Evolutionary conservation across 2,329 filamentous ascomycete species (phyloP).

Genomic region (Ophiostoma novo-ulmi): DNA sequence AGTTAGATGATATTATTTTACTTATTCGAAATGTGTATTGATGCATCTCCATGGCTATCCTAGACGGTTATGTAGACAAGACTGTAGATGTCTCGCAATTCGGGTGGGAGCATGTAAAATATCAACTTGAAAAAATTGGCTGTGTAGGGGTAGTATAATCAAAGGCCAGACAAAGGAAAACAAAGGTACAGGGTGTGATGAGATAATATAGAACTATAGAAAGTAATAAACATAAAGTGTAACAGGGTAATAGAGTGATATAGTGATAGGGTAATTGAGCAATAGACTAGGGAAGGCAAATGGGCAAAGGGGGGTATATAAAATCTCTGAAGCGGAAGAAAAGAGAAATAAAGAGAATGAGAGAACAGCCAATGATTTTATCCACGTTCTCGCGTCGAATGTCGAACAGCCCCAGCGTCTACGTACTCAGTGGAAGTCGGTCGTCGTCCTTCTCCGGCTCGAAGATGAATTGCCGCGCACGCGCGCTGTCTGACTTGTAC

Average conservation of each 20-base stretch:
- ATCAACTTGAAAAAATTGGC: neutral
- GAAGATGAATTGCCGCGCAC: constrained; percentile 33
- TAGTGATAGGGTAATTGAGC: neutral
- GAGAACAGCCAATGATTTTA: neutral
- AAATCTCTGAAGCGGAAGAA: constrained; percentile 9
- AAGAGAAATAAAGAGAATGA: constrained; percentile 7
- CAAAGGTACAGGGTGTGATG: neutral
- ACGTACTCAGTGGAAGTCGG: constrained; percentile 31
- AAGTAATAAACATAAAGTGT: neutral
- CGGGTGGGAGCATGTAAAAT: neutral
- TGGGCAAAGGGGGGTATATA: constrained; percentile 24
- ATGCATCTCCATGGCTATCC: constrained; percentile 16
- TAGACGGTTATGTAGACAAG: constrained; percentile 14
- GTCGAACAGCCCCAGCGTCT: neutral
- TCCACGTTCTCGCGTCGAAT: neutral
- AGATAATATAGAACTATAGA: neutral
- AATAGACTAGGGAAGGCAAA: constrained; percentile 1
- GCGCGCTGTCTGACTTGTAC: constrained; percentile 34
- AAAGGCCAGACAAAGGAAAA: neutral
- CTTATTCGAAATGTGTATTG: constrained; percentile 1
- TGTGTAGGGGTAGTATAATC: constrained; percentile 9
- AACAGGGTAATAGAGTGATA: neutral
- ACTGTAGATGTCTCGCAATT: neutral
- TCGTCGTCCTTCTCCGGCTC: constrained; percentile 34
- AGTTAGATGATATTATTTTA: neutral